Evolutionary conservation across 345 rosid species (phyloP).

Genomic region (Euphorbia lathyris): DNA sequence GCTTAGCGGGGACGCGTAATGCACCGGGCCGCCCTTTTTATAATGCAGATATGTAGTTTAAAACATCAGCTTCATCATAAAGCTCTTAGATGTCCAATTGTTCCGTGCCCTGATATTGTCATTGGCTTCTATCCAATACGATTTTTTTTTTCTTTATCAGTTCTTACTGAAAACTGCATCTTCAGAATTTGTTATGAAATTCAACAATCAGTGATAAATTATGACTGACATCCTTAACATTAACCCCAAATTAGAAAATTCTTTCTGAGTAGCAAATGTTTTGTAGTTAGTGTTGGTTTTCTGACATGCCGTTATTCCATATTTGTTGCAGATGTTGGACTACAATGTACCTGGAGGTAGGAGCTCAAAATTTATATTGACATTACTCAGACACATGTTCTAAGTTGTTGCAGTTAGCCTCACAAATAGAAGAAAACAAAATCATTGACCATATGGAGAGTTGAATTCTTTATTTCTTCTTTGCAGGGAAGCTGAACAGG

Average conservation of each 20-base stretch:
- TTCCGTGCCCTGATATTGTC: neutral
- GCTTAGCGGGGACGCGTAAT: too few relatives aligned
- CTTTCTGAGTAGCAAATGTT: neutral
- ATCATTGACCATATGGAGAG: neutral
- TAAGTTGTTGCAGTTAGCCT: neutral
- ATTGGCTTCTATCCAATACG: neutral
- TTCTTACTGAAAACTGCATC: neutral
- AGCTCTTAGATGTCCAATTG: neutral
- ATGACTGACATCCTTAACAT: neutral
- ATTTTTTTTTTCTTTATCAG: neutral
- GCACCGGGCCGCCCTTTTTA: too few relatives aligned
- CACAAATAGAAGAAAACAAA: neutral
- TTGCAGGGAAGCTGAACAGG: slow-evolving; percentile 82
- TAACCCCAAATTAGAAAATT: neutral
- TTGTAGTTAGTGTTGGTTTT: neutral
- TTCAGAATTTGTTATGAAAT: neutral
- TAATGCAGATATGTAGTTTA: neutral
- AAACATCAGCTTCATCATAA: neutral
- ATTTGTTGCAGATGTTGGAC: slow-evolving; percentile 71
- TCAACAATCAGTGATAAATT: neutral
- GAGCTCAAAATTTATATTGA: neutral
- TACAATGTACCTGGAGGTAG: slow-evolving; percentile 93
- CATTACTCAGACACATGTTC: neutral
- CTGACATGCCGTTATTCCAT: slow-evolving; percentile 10
- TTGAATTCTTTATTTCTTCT: slow-evolving; percentile 10